phyloP scores from a whole-genome alignment of 139 green algal genomes.

The Tetradesmus lagerheimii region DNA sequence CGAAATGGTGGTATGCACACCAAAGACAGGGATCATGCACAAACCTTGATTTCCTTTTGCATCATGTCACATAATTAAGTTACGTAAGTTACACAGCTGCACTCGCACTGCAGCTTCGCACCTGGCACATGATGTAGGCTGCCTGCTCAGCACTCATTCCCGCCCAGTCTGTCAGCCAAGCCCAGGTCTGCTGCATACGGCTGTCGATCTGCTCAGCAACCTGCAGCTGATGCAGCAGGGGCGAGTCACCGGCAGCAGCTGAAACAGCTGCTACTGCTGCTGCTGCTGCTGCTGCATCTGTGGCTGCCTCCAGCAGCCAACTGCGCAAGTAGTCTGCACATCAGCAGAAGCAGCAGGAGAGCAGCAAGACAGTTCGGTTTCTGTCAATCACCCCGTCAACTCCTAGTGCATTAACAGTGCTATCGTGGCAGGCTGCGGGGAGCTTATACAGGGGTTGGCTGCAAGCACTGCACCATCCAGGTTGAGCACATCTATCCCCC shows the following conservation, averaged over 20 bases:
- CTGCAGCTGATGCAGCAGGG: not conserved
- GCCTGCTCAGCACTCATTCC: not conserved
- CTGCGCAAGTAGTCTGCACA: not conserved
- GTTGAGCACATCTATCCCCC: too few relatives aligned
- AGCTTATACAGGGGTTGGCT: too few relatives aligned
- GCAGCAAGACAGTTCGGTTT: too few relatives aligned
- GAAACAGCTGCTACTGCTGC: not conserved
- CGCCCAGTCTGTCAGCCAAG: not conserved
- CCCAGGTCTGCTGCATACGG: not conserved
- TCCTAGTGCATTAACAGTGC: too few relatives aligned
- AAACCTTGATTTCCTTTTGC: too few relatives aligned
- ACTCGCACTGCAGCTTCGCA: not conserved
- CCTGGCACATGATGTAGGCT: not conserved
- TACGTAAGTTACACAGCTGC: too few relatives aligned
- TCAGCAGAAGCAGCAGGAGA: not conserved
- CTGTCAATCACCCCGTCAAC: too few relatives aligned
- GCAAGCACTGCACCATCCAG: too few relatives aligned
- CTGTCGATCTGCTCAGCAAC: not conserved
- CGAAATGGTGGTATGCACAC: too few relatives aligned
- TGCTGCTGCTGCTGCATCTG: constrained; percentile 2
- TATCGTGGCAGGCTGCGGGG: too few relatives aligned
- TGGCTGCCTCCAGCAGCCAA: not conserved
- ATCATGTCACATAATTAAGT: too few relatives aligned
- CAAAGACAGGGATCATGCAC: too few relatives aligned
- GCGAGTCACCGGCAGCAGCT: not conserved